Evolutionary conservation across 2,329 filamentous ascomycete genomes (phyloP), one percentile per base, ranked within the genome.

Genomic region (Paracorniculantispora psalliotae): DNA sequence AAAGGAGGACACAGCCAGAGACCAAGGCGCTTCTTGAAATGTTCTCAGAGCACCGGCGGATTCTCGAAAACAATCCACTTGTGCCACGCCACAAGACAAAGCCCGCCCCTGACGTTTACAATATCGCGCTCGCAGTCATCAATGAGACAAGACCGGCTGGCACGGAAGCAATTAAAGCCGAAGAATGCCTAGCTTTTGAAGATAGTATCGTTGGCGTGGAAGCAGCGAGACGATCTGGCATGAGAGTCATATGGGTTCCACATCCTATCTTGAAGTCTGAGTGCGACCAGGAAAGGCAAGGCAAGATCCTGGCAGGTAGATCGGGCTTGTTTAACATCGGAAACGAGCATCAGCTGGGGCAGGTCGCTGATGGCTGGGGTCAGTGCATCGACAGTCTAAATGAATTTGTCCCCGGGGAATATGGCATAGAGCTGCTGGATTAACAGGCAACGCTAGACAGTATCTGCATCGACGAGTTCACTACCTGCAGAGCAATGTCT

Each of bases 141-240:
- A 91, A 91, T 68, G 76, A 75, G 23, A 74, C 79, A 2, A 67
- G 86, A 15, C 71, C 75, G 2, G 75, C 77, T 43, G 77, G 74
- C 0, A 77, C 81, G 63, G 67, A 73, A 21, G 39, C 62, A 15
- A 83, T 91, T 57, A 73, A 68, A 89, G 61, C 70, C 81, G 21
- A 37, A 1, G 43, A 48, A 17, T 48, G 43, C 12, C 23, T 56
- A 2, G 52, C 21, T 21, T 37, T 56, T 15, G 52, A 91, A 69
- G 88, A 91, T 66, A 85, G 83, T 48, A 86, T 91, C 15, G 81
- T 85, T 0, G 88, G 88, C 1, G 85, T 90, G 1, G 88, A 91
- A 71, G 81, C 87, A 8, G 88, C 86, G 7, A 73, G 88, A 59
- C 78, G 88, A 65, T 88, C 88, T 1, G 88, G 88, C 0, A 91